phyloP scores from a whole-genome alignment of 2,329 filamentous ascomycete genomes.

The Coleophoma cylindrospora region DNA sequence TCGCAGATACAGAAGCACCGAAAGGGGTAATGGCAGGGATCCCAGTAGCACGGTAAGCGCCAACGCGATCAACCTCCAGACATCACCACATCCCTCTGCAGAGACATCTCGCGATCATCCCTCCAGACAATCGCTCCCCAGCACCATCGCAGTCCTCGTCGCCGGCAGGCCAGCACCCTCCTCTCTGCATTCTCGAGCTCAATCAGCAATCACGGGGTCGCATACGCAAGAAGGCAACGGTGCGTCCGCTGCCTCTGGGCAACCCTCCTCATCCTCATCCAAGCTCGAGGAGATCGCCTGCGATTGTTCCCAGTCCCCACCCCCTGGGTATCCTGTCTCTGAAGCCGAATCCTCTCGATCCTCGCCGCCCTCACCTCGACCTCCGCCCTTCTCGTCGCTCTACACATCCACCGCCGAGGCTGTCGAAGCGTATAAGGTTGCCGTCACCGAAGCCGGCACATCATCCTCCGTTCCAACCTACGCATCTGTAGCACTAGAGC shows the following conservation, averaged over 20 bases:
- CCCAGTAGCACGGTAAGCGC: no score
- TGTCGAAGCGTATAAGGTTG: slow-evolving; percentile 30
- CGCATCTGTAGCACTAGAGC: slow-evolving; percentile 36
- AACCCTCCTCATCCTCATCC: slow-evolving; percentile 18
- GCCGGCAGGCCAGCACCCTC: background rate
- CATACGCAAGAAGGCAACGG: slow-evolving; percentile 38
- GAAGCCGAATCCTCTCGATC: slow-evolving; percentile 51
- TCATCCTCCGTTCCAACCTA: slow-evolving; percentile 47
- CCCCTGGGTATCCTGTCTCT: slow-evolving; percentile 51
- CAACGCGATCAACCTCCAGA: no score
- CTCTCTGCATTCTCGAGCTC: background rate
- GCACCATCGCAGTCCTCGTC: no score
- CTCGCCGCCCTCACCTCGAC: slow-evolving; percentile 35
- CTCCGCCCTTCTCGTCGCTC: slow-evolving; percentile 58
- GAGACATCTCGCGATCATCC: no score
- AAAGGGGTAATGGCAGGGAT: no score
- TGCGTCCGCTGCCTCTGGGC: slow-evolving; percentile 33
- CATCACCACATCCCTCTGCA: no score
- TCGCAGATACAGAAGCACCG: no score
- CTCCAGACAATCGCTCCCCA: no score
- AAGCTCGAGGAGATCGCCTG: slow-evolving; percentile 28
- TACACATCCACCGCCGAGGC: slow-evolving; percentile 37
- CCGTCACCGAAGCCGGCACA: slow-evolving; percentile 30
- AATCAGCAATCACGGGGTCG: slow-evolving; percentile 41
- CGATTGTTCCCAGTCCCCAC: slow-evolving; percentile 42